Evolutionary conservation across 2,329 filamentous ascomycete species (phyloP).

Genomic region (Hymenoscyphus fraxineus): DNA sequence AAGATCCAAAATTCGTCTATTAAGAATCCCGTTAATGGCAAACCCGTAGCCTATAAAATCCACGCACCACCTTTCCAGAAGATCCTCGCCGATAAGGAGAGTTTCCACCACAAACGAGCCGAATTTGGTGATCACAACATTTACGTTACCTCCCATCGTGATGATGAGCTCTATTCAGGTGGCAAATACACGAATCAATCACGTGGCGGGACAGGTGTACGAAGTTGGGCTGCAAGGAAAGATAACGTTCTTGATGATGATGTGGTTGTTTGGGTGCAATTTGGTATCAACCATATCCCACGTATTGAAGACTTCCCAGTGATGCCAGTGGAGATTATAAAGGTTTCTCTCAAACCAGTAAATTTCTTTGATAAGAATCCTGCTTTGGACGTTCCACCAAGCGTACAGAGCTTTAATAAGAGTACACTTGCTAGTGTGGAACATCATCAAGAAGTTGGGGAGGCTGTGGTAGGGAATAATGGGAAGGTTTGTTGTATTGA

Average conservation of each 20-base stretch:
- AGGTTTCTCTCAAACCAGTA: conserved; percentile 46
- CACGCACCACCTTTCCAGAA: conserved; percentile 54
- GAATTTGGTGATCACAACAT: conserved; percentile 53
- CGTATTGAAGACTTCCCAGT: conserved; percentile 64
- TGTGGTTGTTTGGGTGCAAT: conserved; percentile 56
- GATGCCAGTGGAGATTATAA: conserved; percentile 59
- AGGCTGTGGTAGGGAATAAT: conserved; percentile 21
- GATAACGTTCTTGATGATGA: conserved; percentile 48
- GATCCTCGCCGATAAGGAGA: conserved; percentile 47
- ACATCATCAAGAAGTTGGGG: conserved; percentile 20
- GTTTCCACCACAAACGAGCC: conserved; percentile 46
- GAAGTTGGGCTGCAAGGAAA: conserved; percentile 50
- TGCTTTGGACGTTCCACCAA: conserved; percentile 47
- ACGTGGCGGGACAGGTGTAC: conserved; percentile 49
- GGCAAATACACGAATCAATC: conserved; percentile 56
- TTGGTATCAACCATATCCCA: conserved; percentile 61
- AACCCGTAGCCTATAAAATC: conserved; percentile 54
- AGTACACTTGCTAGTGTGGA: conserved; percentile 26
- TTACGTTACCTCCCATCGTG: conserved; percentile 52
- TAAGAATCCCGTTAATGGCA: conserved; percentile 51
- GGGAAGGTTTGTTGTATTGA: conserved; percentile 26
- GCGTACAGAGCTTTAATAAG: conserved; percentile 42
- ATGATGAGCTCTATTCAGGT: conserved; percentile 50
- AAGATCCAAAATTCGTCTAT: conserved; percentile 53
- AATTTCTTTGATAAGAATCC: conserved; percentile 53